Evolutionary conservation across 495 filamentous ascomycete genomes (phyloP).

Genomic region (Penicillium desertorum): DNA sequence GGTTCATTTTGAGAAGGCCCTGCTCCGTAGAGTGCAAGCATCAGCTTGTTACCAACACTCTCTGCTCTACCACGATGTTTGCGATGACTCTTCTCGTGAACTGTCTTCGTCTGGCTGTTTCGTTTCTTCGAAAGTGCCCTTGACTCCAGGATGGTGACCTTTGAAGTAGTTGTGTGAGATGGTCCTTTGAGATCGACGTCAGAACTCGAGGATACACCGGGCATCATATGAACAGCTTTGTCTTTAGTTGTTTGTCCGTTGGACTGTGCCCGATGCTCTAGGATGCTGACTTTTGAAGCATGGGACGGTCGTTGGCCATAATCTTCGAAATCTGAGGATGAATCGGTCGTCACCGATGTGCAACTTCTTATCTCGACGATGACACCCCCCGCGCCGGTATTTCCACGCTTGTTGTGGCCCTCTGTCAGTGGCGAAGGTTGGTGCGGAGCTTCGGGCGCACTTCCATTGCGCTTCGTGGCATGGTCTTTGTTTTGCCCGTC

Average conservation of each 20-base stretch:
- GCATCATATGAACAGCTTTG: background rate
- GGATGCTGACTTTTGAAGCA: constrained; percentile 8
- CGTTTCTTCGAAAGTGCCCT: background rate
- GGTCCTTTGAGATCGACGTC: background rate
- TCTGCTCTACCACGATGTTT: constrained; percentile 28
- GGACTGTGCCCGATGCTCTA: constrained; percentile 8
- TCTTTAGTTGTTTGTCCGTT: background rate
- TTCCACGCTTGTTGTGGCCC: background rate
- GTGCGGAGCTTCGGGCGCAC: background rate
- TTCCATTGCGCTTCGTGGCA: background rate
- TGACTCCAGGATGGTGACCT: constrained; percentile 8
- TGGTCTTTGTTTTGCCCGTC: background rate
- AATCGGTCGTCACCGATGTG: constrained; percentile 3
- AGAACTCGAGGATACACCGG: background rate
- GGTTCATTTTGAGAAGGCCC: background rate
- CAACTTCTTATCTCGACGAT: constrained; percentile 17
- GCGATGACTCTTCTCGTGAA: background rate
- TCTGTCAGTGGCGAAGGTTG: background rate
- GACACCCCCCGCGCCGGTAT: background rate
- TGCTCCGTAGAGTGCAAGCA: constrained; percentile 25
- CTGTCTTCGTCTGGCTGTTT: background rate
- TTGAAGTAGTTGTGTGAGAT: background rate
- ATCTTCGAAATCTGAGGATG: background rate
- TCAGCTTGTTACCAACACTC: constrained; percentile 30
- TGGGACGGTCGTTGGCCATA: background rate